Base-by-base conservation (phyloP, 805 yeast genomes). In the Zygoascus ofunaensis region DNA sequence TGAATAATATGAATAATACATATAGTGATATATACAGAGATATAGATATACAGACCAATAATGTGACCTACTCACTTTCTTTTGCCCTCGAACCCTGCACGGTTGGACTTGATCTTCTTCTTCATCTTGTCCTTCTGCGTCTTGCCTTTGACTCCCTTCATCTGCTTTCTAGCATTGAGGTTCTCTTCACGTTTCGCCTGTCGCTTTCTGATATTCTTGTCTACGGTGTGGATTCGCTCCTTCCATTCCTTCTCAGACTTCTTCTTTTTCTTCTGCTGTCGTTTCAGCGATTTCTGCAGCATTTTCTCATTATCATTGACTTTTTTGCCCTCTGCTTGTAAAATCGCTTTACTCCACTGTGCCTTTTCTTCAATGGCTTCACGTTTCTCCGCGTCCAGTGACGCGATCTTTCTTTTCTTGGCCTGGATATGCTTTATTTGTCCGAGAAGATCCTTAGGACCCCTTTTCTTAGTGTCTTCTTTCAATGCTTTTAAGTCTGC, bases 61-160 rank as follows among this genome's bases (percentile, higher is more conserved):
- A n/a, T n/a, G n/a, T n/a, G n/a, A n/a, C n/a, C 12, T 12, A 26
- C 30, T 26, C 34, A 35, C 17, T 37, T 30, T 41, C 46, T 52
- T 14, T 33, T 39, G 18, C 97, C 96, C 69, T 87, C 96, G 61
- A 87, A 87, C 1, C 97, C 97, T n/a, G 96, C 94, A 61, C 92
- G 68, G 58, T 60, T 65, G 42, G 51, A 50, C 23, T 66, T 68
- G 78, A 78, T 63, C 76, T 82, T 52, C 35, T 54, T 50, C 50
- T 48, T 37, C 10, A 39, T 76, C 52, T 72, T 67, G 68, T 81
- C 79, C 62, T 77, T 82, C 42, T 74, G 76, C 62, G 84, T 74
- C 60, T 82, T 83, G 53, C 83, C 73, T 63, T 80, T 80, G 55
- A 80, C 76, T 44, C 92, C 90, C 67, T 83, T 90, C 63, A 83